Percentiles rank a stretch among this genome's conserved stretches.
Conservation (phyloP, 2,329 filamentous ascomycete species). For the Onygenales sp. region DNA sequence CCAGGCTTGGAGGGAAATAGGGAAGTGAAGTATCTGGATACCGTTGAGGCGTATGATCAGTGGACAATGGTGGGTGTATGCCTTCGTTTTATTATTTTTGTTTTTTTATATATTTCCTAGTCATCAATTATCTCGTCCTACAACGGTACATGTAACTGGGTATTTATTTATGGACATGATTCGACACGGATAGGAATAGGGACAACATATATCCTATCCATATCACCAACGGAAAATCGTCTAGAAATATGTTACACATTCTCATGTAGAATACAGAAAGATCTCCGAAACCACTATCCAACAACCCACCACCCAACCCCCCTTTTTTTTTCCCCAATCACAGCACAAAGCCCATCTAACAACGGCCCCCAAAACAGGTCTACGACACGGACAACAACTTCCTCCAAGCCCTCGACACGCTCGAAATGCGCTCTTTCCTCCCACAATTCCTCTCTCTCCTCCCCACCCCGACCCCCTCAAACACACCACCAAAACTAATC, state of each 20-base stretch:
- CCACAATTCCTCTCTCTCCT: conserved; percentile 37
- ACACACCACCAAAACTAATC: conserved; percentile 32
- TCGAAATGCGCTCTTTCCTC: conserved; percentile 44
- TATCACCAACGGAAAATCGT: too few species aligned
- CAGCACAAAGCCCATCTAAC: neutral
- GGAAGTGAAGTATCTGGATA: conserved; percentile 22
- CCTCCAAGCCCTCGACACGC: conserved; percentile 53
- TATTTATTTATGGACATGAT: too few species aligned
- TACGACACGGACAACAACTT: conserved; percentile 61
- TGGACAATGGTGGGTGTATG: conserved; percentile 24
- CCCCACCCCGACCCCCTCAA: neutral
- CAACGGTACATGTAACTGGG: too few species aligned
- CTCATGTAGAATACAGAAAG: neutral
- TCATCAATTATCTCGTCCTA: too few species aligned
- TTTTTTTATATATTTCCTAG: neutral
- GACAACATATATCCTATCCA: too few species aligned
- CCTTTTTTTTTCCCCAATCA: neutral
- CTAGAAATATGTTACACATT: neutral
- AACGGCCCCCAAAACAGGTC: conserved; percentile 21
- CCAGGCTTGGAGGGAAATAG: neutral
- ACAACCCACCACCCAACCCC: too few species aligned
- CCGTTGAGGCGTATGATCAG: conserved; percentile 28
- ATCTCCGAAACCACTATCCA: neutral
- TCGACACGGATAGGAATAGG: too few species aligned
- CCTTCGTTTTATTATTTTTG: neutral